Base-by-base conservation (phyloP, 1,284 basidiomycete species). In the Ceratobasidium sp. region DNA sequence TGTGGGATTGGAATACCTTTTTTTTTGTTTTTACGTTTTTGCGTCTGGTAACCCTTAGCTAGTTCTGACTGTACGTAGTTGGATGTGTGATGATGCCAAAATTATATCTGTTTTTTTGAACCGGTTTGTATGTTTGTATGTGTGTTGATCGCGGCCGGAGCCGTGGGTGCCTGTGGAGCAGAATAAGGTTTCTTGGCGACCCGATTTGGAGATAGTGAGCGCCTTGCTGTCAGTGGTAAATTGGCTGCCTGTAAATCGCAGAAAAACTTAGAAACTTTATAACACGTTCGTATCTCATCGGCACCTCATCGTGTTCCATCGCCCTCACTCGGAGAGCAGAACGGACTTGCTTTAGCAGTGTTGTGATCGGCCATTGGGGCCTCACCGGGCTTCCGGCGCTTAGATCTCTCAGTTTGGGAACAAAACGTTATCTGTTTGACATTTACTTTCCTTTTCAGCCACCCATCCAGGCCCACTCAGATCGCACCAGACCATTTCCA, bases 51-150 rank as follows among this genome's bases (percentile, higher is more conserved):
- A 26, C 70, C 70, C n/a, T n/a, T n/a, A n/a, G n/a, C 54, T 62
- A 52, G 54, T 70, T 54, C 57, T 52, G 56, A 4, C 70, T 73
- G 70, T 73, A 73, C 70, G 28, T 66, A 50, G 64, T 73, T 28
- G 70, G 70, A 73, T 73, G 70, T 73, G 70, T 73, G 70, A 73
- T 73, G 70, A 44, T 73, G 70, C 70, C 70, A 73, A 44, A 73
- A 73, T 61, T 73, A 62, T 73, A 73, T 73, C 28, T 44, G 23
- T n/a, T 54, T 23, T 59, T 48, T 73, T 73, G 38, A 40, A 66
- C 17, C 40, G 33, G 3, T 28, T 44, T 28, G 44, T 13, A 3
- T 23, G 33, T 61, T 9, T 9, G 59, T 7, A 13, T 6, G 33
- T n/a, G n/a, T n/a, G 38, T 59, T 17, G 56, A 28, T 59, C 26